Conservation (phyloP, 108 stramenopile species). For the Nannochloropsis salina region DNA sequence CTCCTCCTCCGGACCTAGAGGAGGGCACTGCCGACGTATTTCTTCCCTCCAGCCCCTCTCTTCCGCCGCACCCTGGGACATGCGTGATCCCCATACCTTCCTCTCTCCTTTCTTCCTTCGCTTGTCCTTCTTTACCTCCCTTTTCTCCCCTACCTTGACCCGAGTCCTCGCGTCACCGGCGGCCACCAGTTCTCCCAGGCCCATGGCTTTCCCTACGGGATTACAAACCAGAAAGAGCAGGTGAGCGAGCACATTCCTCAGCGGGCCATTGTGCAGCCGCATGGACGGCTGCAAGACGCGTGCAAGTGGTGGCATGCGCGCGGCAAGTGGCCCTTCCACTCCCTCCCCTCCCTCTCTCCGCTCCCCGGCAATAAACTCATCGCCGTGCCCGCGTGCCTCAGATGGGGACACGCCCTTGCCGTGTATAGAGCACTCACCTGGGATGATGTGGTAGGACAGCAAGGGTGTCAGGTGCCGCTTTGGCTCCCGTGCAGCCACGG, state of each 20-base stretch:
- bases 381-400: too few species aligned
- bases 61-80: not conserved
- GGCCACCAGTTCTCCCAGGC: not conserved
- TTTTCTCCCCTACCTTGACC: not conserved
- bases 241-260: too few species aligned
- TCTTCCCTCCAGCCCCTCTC: not conserved
- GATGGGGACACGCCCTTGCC: too few species aligned
- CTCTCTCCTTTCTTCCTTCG: not conserved
- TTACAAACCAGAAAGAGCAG: too few species aligned
- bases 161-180: not conserved
- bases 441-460: constrained; percentile 15
- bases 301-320: too few species aligned
- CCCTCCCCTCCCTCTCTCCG: too few species aligned
- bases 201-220: not conserved
- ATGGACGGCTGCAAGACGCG: too few species aligned
- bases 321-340: too few species aligned
- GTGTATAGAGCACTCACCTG: not conserved
- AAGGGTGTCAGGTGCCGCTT: not conserved
- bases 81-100: not conserved
- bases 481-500: not conserved
- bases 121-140: not conserved
- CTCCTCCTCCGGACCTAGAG: too few species aligned
- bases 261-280: too few species aligned
- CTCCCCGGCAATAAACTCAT: too few species aligned
- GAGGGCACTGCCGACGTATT: not conserved